Percentiles rank a stretch among this genome's conserved stretches.
Conservation (phyloP, 164 flowering plant species). For the Akebia trifoliata region DNA sequence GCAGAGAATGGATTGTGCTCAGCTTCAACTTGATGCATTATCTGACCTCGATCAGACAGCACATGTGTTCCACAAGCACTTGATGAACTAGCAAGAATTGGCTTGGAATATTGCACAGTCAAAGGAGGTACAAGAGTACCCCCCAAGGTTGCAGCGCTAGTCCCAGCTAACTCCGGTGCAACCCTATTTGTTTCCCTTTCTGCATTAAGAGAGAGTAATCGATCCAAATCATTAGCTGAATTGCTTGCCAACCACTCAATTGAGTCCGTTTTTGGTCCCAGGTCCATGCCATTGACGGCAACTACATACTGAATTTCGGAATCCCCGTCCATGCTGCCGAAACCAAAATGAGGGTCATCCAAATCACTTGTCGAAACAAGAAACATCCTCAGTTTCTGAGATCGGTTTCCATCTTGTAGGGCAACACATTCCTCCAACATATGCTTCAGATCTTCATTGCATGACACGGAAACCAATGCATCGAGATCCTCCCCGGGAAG, state of each 20-base stretch:
- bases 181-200: slow-evolving; percentile 28
- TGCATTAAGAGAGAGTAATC: slow-evolving; percentile 38
- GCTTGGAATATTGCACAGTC: slow-evolving; percentile 22
- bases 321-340: slow-evolving; percentile 49
- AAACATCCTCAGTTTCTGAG: slow-evolving; percentile 73
- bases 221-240: slow-evolving; percentile 58
- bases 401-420: slow-evolving; percentile 42
- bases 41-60: slow-evolving; percentile 26
- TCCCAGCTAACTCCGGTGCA: slow-evolving; percentile 19
- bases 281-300: slow-evolving; percentile 87
- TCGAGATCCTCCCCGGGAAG: slow-evolving; percentile 97
- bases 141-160: slow-evolving; percentile 21
- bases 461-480: slow-evolving; percentile 88
- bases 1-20: slow-evolving; percentile 21
- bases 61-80: slow-evolving; percentile 27
- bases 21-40: slow-evolving; percentile 22
- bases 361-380: slow-evolving; percentile 56
- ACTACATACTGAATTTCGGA: slow-evolving; percentile 79
- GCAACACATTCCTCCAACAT: slow-evolving; percentile 85
- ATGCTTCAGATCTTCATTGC: slow-evolving; percentile 86
- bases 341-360: slow-evolving; percentile 57
- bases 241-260: slow-evolving; percentile 31
- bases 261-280: slow-evolving; percentile 47
- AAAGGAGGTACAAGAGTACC: slow-evolving; percentile 21
- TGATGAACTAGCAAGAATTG: too few relatives aligned